A percentile compares a stretch with the other conserved stretches of the same genome.
Evolutionary conservation across 305 asterid species (phyloP).

Genomic region (Stenogyne calaminthoides): DNA sequence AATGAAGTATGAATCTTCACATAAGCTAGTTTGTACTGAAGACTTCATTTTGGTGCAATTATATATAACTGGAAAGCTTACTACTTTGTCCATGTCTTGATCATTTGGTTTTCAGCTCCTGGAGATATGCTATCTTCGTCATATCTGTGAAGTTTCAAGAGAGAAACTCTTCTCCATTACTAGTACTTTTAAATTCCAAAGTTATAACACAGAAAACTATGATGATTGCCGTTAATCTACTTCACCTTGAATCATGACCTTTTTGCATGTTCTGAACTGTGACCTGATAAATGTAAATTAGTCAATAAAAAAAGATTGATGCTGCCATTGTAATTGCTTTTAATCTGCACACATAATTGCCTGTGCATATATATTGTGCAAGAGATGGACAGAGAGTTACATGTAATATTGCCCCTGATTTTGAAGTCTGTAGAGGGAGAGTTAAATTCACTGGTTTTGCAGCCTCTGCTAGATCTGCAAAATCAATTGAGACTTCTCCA

Average conservation of each 20-base stretch:
- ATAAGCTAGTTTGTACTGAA: conserved; percentile 3
- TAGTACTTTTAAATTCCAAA: conserved; percentile 13
- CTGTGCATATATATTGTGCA: conserved; percentile 10
- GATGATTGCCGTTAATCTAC: conserved; percentile 21
- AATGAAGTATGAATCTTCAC: conserved; percentile 8
- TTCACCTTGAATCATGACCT: conserved; percentile 61
- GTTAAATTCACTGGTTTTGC: conserved; percentile 59
- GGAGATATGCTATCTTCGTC: conserved; percentile 52
- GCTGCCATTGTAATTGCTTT: conserved; percentile 9
- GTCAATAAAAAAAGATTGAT: neutral
- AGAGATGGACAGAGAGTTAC: conserved; percentile 48
- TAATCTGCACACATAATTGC: conserved; percentile 13
- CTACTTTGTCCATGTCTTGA: conserved; percentile 45
- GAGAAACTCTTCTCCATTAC: neutral
- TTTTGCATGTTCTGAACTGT: conserved; percentile 75
- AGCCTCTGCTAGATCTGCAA: conserved; percentile 80
- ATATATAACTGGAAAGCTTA: conserved; percentile 45
- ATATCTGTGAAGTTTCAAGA: conserved; percentile 46
- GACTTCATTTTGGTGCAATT: conserved; percentile 13
- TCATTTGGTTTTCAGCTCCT: conserved; percentile 41
- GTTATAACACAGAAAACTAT: conserved; percentile 7
- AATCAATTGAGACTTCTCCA: conserved; percentile 88
- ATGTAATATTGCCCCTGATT: conserved; percentile 80
- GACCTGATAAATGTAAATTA: conserved; percentile 53
- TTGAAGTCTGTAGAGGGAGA: conserved; percentile 77